Base-by-base conservation (phyloP, 2,329 filamentous ascomycete species). In the Whalleya microplaca region DNA sequence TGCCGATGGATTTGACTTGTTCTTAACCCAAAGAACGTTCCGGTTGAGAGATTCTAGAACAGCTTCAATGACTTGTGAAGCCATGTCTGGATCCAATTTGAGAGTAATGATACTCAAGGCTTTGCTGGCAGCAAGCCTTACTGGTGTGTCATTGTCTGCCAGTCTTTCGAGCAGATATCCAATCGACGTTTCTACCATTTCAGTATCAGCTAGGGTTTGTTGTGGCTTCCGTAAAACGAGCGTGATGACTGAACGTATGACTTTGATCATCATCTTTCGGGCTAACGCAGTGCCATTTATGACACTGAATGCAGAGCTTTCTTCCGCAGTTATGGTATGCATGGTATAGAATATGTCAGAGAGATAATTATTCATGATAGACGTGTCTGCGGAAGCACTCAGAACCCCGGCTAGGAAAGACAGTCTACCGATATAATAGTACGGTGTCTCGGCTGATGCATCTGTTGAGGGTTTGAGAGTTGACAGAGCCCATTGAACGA, bases 111-210 rank as follows among this genome's bases (percentile, higher is more conserved):
- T 83, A 72, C 92, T 96, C 44, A 98, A 83, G 3, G 92, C 90
- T 75, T 99, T 99, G 72, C 92, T 96, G 19, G 94, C 91, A 29
- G 94, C 90, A 66, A 96, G 85, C 40, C 95, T 83, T 12, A 99
- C 93, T 0, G 92, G 92, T 0, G 93, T 97, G 67, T 98, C 93
- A 58, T 91, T 90, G 71, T 99, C 95, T 1, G 86, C 86, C 1
- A 98, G 78, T 12, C 84, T 82, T 57, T 91, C 88, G 2, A 99
- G 81, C 2, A 97, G 80, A 66, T 90, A 87, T 51, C 92, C 90
- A 64, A 99, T 92, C 3, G 90, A 84, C 27, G 88, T 87, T 74
- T 98, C 94, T 16, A 96, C 73, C 70, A 89, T 78, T 52, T 83
- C 82, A 3, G 77, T 79, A 49, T 76, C 75, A 12, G 68, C 64